Percentiles rank a stretch among this genome's conserved stretches.
These are phyloP conservation scores for Daldinia vernicosa DNA, from an alignment of 495 filamentous ascomycete species.

Conservation along the genomic window DNA sequence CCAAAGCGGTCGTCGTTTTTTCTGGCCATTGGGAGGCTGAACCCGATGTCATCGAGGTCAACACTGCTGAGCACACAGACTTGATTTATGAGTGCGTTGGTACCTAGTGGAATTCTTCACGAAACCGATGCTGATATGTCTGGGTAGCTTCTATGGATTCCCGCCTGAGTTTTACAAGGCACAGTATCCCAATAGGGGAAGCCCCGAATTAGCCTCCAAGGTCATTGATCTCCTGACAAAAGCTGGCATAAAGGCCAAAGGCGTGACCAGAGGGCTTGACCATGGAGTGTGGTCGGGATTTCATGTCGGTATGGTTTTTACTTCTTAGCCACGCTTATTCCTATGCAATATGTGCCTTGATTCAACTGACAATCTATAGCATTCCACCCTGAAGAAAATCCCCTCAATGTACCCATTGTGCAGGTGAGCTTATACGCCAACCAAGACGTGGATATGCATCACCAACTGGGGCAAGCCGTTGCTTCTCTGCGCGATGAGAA, in stretches of 20 bases:
- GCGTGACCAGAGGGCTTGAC: constrained; percentile 75
- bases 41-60: constrained; percentile 70
- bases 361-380: constrained; percentile 35
- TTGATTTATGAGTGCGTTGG: constrained; percentile 80
- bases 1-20: constrained; percentile 84
- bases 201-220: constrained; percentile 68
- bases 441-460: constrained; percentile 76
- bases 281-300: constrained; percentile 85
- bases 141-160: constrained; percentile 77
- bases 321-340: neutral
- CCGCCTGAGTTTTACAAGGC: constrained; percentile 69
- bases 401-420: constrained; percentile 78
- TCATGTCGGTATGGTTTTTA: constrained; percentile 56
- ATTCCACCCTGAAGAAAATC: constrained; percentile 79
- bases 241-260: constrained; percentile 70
- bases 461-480: constrained; percentile 75
- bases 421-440: constrained; percentile 79
- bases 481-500: constrained; percentile 73
- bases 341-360: neutral
- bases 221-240: constrained; percentile 67
- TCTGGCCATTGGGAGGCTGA: constrained; percentile 85
- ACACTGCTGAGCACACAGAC: constrained; percentile 72
- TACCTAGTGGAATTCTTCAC: neutral
- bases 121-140: constrained; percentile 16
- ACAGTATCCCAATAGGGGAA: constrained; percentile 75